phyloP scores from a whole-genome alignment of 345 rosid species.

The Orychophragmus violaceus region DNA sequence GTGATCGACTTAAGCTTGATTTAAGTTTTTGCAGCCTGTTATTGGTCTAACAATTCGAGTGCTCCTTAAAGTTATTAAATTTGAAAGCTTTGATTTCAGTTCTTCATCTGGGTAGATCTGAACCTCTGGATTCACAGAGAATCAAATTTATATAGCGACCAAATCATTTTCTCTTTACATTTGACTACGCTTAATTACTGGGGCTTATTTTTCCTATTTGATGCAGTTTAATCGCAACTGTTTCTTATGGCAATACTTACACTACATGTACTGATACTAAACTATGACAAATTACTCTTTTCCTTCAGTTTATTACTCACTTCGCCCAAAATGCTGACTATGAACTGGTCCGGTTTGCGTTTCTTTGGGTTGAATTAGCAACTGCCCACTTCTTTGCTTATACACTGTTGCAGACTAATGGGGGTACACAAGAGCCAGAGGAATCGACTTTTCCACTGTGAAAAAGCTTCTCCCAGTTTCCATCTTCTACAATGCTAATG shows the following conservation, averaged over 20 bases:
- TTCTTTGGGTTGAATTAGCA: constrained; percentile 46
- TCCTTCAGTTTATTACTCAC: not conserved
- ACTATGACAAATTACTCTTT: not conserved
- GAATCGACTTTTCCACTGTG: constrained; percentile 48
- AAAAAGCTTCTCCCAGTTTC: constrained; percentile 79
- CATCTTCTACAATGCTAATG: constrained; percentile 89
- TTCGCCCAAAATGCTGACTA: not conserved
- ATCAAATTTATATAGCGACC: too few species aligned
- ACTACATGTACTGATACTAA: constrained; percentile 58
- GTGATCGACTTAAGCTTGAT: not conserved
- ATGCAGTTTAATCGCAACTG: constrained; percentile 64
- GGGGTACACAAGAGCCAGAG: constrained; percentile 69
- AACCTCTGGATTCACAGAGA: too few species aligned
- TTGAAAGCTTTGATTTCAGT: too few species aligned
- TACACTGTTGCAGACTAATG: constrained; percentile 55
- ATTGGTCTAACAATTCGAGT: too few species aligned
- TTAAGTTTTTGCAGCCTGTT: too few species aligned
- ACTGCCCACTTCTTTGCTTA: constrained; percentile 74
- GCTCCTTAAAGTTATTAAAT: too few species aligned
- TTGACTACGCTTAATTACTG: too few species aligned
- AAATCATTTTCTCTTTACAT: too few species aligned
- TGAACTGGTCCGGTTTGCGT: not conserved
- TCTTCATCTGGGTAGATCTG: too few species aligned
- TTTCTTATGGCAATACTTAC: constrained; percentile 88
- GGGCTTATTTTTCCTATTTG: not conserved